phyloP scores from a whole-genome alignment of 305 asterid genomes.

The Stenogyne calaminthoides region DNA sequence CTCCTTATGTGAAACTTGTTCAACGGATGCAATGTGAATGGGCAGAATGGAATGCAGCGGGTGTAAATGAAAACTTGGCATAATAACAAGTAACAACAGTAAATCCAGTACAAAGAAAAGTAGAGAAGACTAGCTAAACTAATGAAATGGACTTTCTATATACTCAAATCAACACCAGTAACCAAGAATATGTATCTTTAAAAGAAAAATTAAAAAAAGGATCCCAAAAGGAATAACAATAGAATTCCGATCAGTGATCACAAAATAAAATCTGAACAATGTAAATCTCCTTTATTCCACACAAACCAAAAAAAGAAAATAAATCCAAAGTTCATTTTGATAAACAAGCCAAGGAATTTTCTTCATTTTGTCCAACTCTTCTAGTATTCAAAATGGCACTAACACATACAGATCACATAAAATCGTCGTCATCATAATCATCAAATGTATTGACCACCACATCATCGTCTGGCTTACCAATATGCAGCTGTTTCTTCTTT shows the following conservation, averaged over 20 bases:
- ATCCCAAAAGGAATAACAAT: constrained; percentile 2
- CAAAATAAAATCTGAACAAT: not conserved
- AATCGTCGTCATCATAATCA: constrained; percentile 46
- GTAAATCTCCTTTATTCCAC: constrained; percentile 1
- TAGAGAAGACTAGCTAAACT: not conserved
- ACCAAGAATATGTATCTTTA: not conserved
- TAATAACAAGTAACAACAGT: too few species aligned
- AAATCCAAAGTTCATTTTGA: not conserved
- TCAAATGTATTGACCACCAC: constrained; percentile 39
- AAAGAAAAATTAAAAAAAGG: not conserved
- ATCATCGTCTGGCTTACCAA: constrained; percentile 68
- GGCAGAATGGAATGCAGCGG: not conserved
- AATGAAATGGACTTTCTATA: not conserved
- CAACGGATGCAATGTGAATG: too few species aligned
- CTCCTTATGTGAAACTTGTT: too few species aligned
- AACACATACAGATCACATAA: constrained; percentile 35
- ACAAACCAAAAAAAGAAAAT: not conserved
- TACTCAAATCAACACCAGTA: not conserved
- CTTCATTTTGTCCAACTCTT: not conserved
- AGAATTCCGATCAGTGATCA: not conserved
- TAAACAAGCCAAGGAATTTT: not conserved
- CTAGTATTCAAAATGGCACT: not conserved
- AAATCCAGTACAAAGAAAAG: not conserved
- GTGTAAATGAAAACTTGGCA: too few species aligned
- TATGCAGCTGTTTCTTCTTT: constrained; percentile 73